Percentiles rank a stretch among this genome's conserved stretches.
Conservation (phyloP, 2,329 filamentous ascomycete genomes). For the Fusarium annulatum region DNA sequence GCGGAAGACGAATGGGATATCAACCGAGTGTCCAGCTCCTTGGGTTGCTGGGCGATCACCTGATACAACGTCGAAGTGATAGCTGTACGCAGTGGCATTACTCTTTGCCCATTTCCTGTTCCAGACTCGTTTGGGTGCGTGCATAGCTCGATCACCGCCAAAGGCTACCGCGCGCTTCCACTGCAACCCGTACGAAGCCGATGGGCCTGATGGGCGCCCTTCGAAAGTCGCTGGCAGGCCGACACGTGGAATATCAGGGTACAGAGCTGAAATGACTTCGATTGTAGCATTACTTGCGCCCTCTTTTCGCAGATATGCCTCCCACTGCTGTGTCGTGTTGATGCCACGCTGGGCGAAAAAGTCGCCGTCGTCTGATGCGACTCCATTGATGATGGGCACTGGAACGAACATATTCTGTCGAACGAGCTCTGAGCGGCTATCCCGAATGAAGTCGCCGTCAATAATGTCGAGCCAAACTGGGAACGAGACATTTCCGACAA, state of each 20-base stretch:
- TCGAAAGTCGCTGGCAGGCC: slow-evolving; percentile 12
- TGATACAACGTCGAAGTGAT: slow-evolving; percentile 27
- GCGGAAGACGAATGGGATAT: slow-evolving; percentile 23
- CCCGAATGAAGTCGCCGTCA: slow-evolving; percentile 22
- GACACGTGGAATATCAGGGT: slow-evolving; percentile 19
- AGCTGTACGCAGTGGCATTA: slow-evolving; percentile 18
- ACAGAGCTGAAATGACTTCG: slow-evolving; percentile 9
- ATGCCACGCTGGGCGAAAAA: slow-evolving; percentile 22
- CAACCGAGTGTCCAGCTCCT: slow-evolving; percentile 21
- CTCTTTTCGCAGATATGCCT: slow-evolving; percentile 11
- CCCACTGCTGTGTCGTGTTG: slow-evolving; percentile 27
- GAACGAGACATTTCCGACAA: slow-evolving; percentile 17
- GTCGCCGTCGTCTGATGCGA: slow-evolving; percentile 14
- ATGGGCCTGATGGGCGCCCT: neutral
- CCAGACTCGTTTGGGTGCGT: slow-evolving; percentile 24
- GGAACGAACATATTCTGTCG: slow-evolving; percentile 19
- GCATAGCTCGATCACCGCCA: slow-evolving; percentile 28
- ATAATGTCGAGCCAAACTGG: slow-evolving; percentile 27
- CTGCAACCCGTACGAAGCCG: slow-evolving; percentile 17
- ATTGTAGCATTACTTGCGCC: slow-evolving; percentile 11
- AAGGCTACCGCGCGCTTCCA: slow-evolving; percentile 30
- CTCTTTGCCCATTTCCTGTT: slow-evolving; percentile 10
- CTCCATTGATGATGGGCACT: slow-evolving; percentile 15
- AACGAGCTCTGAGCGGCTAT: slow-evolving; percentile 16
- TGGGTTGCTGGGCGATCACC: slow-evolving; percentile 15